These are phyloP conservation scores for Dimocarpus longan DNA, from an alignment of 345 rosid genomes.

Conservation along the genomic window DNA sequence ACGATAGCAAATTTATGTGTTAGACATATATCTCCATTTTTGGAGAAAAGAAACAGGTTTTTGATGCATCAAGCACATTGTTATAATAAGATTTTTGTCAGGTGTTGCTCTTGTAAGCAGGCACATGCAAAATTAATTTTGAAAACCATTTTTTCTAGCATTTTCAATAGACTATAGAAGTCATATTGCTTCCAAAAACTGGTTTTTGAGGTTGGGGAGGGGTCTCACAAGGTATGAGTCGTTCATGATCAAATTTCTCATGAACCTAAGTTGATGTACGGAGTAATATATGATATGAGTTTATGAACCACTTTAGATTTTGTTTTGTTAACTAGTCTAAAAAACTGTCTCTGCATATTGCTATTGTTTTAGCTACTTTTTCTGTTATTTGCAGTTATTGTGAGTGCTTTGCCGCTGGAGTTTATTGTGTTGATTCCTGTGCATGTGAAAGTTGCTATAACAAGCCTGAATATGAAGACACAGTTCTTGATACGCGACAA, in stretches of 20 bases:
- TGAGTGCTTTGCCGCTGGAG: constrained; percentile 47
- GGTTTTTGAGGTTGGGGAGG: neutral
- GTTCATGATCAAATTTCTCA: neutral
- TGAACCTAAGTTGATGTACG: neutral
- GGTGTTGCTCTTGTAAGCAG: neutral
- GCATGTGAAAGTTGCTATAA: constrained; percentile 43
- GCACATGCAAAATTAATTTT: neutral
- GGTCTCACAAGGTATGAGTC: neutral
- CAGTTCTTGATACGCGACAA: constrained; percentile 33
- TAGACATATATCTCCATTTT: neutral
- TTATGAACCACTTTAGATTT: neutral
- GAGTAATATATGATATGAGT: neutral
- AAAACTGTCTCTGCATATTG: neutral
- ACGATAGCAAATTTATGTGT: neutral
- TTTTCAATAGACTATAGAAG: no score
- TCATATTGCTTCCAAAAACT: neutral
- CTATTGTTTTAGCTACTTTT: constrained; percentile 6
- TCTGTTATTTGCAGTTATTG: constrained; percentile 43
- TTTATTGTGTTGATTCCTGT: constrained; percentile 41
- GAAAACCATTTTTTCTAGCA: neutral
- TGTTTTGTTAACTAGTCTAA: neutral
- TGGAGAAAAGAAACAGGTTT: neutral
- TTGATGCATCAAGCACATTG: neutral
- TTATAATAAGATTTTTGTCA: neutral
- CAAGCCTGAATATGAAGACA: constrained; percentile 45